Evolutionary conservation across 2,329 filamentous ascomycete species (phyloP), one percentile per base, ranked within the genome.

Genomic region (Rachicladosporium sp.): DNA sequence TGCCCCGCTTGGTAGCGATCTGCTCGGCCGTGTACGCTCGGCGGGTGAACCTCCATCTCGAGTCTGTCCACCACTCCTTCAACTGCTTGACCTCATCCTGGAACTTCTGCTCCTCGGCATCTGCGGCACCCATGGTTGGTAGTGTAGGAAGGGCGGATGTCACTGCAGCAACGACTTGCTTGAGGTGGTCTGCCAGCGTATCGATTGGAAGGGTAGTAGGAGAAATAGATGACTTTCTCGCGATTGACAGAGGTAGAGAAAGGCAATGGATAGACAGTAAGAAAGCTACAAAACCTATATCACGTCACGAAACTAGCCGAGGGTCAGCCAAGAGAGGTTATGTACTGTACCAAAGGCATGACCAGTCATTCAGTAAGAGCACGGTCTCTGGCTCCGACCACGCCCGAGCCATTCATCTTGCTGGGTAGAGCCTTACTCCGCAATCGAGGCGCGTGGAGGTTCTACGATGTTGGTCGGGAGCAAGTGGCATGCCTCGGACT

Each of bases 21-120:
- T 93, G 84, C 71, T 96, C 91, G 29, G 91, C 87, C 3, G 88
- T 94, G 62, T 91, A 98, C 15, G 91, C 80, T 43, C 91, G 76
- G 68, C 83, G 88, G 53, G 91, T 98, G 65, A 85, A 77, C 60
- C 84, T 76, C 91, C 91, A 98, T 71, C 91, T 76, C 42, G 86
- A 76, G 54, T 93, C 84, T 38, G 70, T 73, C 91, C 91, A 98
- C 91, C 91, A 98, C 63, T 82, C 68, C 75, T 95, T 85, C 51
- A 96, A 81, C 50, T 82, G 78, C 54, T 81, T 77, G 44, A 96
- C 86, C 61, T 98, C 91, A 50, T 81, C 73, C 55, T 77, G 71
- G 66, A 82, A 94, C 55, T 79, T 67, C 54, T 82, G 63, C 62
- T 88, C 80, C 56, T 87, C 81, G 15, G 80, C 74, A 43, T 82